A percentile compares a stretch with the other conserved stretches of the same genome.
Conservation (phyloP, 2,329 filamentous ascomycete species). For the Alternaria viburni region DNA sequence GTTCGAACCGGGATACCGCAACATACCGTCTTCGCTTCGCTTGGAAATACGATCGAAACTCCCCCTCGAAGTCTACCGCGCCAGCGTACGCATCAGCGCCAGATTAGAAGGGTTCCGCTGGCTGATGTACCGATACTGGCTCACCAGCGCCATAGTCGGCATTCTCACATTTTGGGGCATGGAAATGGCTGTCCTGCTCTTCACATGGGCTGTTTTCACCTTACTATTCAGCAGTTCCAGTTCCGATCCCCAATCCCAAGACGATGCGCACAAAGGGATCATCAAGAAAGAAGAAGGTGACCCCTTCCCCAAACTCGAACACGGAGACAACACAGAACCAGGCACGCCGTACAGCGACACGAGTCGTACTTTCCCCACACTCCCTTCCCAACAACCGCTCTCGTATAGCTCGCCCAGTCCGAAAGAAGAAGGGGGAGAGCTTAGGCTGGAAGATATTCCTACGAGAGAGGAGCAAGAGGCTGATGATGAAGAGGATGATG, state of each 20-base stretch:
- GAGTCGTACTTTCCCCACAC: constrained; percentile 56
- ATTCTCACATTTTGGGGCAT: constrained; percentile 76
- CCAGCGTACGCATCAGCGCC: constrained; percentile 72
- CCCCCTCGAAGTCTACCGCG: constrained; percentile 77
- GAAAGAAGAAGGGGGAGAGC: constrained; percentile 28
- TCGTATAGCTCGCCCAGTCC: constrained; percentile 40
- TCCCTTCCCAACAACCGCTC: constrained; percentile 53
- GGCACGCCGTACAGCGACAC: constrained; percentile 53
- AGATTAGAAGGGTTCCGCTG: constrained; percentile 74
- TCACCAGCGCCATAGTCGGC: constrained; percentile 72
- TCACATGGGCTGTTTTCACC: constrained; percentile 68
- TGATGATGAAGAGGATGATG: constrained; percentile 54
- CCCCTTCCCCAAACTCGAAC: constrained; percentile 2
- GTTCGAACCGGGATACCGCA: constrained; percentile 64
- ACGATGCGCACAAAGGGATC: too few species aligned
- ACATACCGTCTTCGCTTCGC: constrained; percentile 61
- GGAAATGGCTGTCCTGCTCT: constrained; percentile 70
- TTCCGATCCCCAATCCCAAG: too few species aligned
- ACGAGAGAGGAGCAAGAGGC: constrained; percentile 46
- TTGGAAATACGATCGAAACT: constrained; percentile 74
- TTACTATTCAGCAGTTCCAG: constrained; percentile 43
- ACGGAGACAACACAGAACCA: constrained; percentile 18
- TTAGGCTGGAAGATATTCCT: constrained; percentile 29
- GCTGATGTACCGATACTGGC: constrained; percentile 82
- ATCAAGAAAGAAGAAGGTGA: constrained; percentile 8